Conservation (phyloP, 306 rosid genomes). For the Medicago lupulina region DNA sequence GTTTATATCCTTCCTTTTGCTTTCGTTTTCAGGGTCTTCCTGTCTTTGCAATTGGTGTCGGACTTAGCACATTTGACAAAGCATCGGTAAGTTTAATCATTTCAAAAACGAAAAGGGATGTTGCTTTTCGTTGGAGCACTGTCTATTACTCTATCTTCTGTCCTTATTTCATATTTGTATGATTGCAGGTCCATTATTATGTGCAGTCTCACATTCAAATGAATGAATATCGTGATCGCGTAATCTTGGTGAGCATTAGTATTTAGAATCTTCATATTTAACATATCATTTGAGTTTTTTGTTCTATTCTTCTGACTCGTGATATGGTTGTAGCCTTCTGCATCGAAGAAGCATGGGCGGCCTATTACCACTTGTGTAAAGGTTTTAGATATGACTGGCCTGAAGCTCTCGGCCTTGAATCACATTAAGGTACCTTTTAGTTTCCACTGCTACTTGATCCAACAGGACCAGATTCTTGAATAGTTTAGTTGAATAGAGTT, state of each 20-base stretch:
- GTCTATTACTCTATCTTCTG: constrained; percentile 10
- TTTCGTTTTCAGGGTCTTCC: constrained; percentile 76
- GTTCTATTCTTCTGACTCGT: constrained; percentile 40
- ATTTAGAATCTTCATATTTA: constrained; percentile 37
- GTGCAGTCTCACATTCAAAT: constrained; percentile 99
- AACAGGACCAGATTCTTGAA: neutral
- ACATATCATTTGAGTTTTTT: constrained; percentile 24
- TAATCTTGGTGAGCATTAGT: constrained; percentile 67
- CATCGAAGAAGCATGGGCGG: constrained; percentile 77
- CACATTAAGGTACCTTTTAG: constrained; percentile 73
- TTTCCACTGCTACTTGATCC: constrained; percentile 29
- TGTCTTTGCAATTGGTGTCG: constrained; percentile 82
- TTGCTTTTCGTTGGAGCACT: constrained; percentile 17
- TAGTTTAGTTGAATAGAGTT: constrained; percentile 24
- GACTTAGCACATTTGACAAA: constrained; percentile 87
- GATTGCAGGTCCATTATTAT: constrained; percentile 81
- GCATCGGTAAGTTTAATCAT: constrained; percentile 82
- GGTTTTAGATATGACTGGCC: constrained; percentile 94
- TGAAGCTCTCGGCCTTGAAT: constrained; percentile 88
- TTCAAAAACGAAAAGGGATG: constrained; percentile 8
- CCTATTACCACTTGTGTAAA: constrained; percentile 82
- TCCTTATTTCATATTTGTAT: constrained; percentile 25
- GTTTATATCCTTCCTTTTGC: neutral
- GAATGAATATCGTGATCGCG: constrained; percentile 88
- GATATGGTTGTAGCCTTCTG: constrained; percentile 68